These are phyloP conservation scores for Litsea cubeba DNA, from an alignment of 164 flowering plant genomes.

Conservation along the genomic window DNA sequence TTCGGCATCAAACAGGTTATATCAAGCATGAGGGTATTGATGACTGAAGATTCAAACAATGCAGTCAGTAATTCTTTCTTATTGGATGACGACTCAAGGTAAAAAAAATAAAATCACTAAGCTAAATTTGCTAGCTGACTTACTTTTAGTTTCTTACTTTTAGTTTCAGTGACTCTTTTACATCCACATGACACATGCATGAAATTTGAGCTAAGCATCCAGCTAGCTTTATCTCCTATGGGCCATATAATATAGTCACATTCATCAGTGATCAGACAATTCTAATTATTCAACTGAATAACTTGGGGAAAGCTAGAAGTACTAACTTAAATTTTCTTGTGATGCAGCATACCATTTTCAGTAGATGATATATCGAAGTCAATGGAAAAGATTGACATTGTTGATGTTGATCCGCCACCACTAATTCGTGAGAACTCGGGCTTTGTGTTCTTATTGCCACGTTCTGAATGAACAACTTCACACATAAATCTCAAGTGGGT, in stretches of 20 bases:
- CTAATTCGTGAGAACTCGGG: conserved; percentile 91
- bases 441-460: conserved; percentile 83
- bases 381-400: conserved; percentile 75
- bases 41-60: conserved; percentile 71
- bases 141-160: no score
- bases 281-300: no score
- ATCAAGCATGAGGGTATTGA: conserved; percentile 60
- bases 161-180: neutral
- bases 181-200: neutral
- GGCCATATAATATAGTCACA: no score
- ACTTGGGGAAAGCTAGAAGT: neutral
- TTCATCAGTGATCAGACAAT: no score
- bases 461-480: conserved; percentile 30
- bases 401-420: conserved; percentile 87
- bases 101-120: conserved; percentile 7
- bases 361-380: conserved; percentile 96
- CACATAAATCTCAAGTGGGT: neutral
- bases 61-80: conserved; percentile 65
- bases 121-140: neutral
- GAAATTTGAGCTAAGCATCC: neutral
- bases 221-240: neutral
- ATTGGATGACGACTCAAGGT: conserved; percentile 69
- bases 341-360: conserved; percentile 90
- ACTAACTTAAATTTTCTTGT: neutral
- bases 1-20: conserved; percentile 33